Evolutionary conservation across 2,329 filamentous ascomycete genomes (phyloP).

Genomic region (Beauveria pseudobassiana): DNA sequence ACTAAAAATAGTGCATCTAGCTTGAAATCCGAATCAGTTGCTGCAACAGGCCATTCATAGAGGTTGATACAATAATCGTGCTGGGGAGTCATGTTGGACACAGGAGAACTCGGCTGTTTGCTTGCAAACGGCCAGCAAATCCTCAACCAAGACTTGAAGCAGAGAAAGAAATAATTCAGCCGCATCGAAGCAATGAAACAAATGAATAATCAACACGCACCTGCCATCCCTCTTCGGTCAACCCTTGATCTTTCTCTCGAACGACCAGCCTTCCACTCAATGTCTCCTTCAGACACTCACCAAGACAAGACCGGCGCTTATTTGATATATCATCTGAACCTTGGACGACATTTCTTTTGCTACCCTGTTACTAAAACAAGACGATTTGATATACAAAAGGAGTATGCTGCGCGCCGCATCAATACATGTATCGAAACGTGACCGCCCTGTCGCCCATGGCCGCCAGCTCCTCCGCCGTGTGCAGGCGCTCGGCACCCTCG

Average conservation of each 20-base stretch:
- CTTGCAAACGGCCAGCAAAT: background rate
- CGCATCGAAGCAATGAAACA: too few species aligned
- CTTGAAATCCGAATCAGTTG: background rate
- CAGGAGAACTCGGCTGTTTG: background rate
- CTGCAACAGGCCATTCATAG: background rate
- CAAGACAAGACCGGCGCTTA: too few species aligned
- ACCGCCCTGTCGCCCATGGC: conserved; percentile 22
- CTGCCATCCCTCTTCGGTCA: too few species aligned
- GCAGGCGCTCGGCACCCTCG: conserved; percentile 16
- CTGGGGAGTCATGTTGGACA: background rate
- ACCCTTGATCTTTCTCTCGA: too few species aligned
- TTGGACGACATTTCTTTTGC: too few species aligned
- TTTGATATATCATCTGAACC: too few species aligned
- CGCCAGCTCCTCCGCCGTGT: conserved; percentile 20
- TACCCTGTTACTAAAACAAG: background rate
- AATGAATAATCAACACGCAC: too few species aligned
- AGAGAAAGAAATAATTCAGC: too few species aligned
- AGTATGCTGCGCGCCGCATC: background rate
- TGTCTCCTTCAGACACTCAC: too few species aligned
- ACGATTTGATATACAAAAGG: background rate
- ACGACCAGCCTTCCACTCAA: too few species aligned
- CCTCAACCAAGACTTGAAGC: background rate
- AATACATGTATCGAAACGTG: conserved; percentile 13
- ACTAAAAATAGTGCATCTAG: background rate
- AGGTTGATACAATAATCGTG: background rate